A percentile compares a stretch with the other conserved stretches of the same genome.
These are phyloP conservation scores for Babesia bovis DNA, from an alignment of 169 alveolate species.

Conservation along the genomic window DNA sequence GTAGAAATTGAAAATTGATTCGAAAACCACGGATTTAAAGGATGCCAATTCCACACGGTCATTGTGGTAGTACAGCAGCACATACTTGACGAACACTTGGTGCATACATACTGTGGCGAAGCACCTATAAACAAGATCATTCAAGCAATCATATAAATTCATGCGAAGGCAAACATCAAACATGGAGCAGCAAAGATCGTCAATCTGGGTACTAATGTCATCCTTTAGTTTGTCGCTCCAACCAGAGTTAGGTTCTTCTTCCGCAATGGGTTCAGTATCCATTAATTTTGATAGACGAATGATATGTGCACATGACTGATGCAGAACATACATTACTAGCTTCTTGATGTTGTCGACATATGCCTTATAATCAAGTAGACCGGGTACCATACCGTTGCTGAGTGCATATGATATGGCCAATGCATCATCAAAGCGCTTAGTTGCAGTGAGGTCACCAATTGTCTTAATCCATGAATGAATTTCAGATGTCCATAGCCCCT, in stretches of 20 bases:
- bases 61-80: constrained; percentile 24
- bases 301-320: constrained; percentile 64
- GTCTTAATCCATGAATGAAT: constrained; percentile 61
- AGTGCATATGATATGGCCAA: constrained; percentile 43
- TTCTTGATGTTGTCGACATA: constrained; percentile 42
- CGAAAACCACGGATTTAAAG: constrained; percentile 44
- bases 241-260: constrained; percentile 26
- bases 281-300: constrained; percentile 50
- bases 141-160: constrained; percentile 45
- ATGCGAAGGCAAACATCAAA: constrained; percentile 45
- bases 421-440: constrained; percentile 49
- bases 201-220: constrained; percentile 51
- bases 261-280: constrained; percentile 10
- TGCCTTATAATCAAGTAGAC: constrained; percentile 57
- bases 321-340: constrained; percentile 48
- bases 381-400: constrained; percentile 38
- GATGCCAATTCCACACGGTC: constrained; percentile 30
- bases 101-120: constrained; percentile 47
- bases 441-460: constrained; percentile 56
- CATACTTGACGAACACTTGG: constrained; percentile 51
- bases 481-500: constrained; percentile 43
- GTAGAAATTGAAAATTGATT: constrained; percentile 37
- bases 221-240: constrained; percentile 56
- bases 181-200: constrained; percentile 51
- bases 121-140: constrained; percentile 46